These are phyloP conservation scores for Crithidia fasciculata DNA, from an alignment of 208 protist genomes.

Conservation along the genomic window DNA sequence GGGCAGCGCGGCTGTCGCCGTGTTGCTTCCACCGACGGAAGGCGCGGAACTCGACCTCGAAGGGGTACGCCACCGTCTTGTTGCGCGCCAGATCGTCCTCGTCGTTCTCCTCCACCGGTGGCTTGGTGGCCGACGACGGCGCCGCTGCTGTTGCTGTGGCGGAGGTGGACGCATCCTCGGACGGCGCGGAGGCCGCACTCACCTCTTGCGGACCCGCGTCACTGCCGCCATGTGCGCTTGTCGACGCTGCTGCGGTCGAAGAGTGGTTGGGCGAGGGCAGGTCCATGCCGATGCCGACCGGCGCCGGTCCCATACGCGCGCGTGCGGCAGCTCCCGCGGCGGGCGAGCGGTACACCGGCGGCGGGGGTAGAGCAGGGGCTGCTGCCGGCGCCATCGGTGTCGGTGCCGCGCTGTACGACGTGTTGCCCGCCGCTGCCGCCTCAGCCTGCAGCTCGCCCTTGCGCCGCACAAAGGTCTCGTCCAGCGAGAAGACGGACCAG, in stretches of 20 bases:
- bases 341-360: constrained; percentile 8
- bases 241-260: neutral
- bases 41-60: constrained; percentile 84
- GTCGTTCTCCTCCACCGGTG: constrained; percentile 20
- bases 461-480: constrained; percentile 58
- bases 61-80: constrained; percentile 86
- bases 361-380: neutral
- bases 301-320: constrained; percentile 20
- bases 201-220: too few relatives aligned
- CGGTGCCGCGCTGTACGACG: neutral
- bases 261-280: neutral
- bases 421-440: constrained; percentile 3
- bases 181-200: neutral
- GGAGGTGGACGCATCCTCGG: neutral
- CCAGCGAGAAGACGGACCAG: constrained; percentile 88
- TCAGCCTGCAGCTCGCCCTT: constrained; percentile 21
- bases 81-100: constrained; percentile 52
- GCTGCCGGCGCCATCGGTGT: neutral
- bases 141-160: neutral
- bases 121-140: neutral
- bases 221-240: too few relatives aligned
- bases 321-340: constrained; percentile 2
- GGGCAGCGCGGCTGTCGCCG: constrained; percentile 66
- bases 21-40: constrained; percentile 86
- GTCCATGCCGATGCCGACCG: constrained; percentile 25